A percentile compares a stretch with the other conserved stretches of the same genome.
phyloP scores from a whole-genome alignment of 1,139 yeast genomes.

The Yamadazyma dushanensis region DNA sequence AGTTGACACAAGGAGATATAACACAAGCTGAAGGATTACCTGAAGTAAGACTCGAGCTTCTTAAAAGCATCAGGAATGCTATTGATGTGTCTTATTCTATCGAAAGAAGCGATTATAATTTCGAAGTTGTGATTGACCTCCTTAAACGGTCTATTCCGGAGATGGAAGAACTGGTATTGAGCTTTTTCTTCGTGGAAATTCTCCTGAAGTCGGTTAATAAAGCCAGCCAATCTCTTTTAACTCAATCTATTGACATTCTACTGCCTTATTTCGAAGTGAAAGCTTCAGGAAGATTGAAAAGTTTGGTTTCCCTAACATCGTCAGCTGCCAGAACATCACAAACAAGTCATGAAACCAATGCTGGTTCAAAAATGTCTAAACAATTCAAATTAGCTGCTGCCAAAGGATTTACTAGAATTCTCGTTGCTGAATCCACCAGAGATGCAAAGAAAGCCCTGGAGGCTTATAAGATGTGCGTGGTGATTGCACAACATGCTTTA shows the following conservation, averaged over 20 bases:
- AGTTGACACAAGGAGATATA: background rate
- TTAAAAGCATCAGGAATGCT: slow-evolving; percentile 46
- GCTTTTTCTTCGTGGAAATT: slow-evolving; percentile 30
- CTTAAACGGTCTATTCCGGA: slow-evolving; percentile 28
- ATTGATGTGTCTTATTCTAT: slow-evolving; percentile 35
- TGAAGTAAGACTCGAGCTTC: slow-evolving; percentile 38
- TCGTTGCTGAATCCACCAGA: slow-evolving; percentile 26
- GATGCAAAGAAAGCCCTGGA: slow-evolving; percentile 30
- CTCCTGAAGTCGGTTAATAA: slow-evolving; percentile 27
- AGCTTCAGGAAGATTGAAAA: slow-evolving; percentile 15
- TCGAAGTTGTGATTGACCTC: slow-evolving; percentile 32
- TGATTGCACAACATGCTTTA: slow-evolving; percentile 30
- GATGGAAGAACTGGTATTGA: slow-evolving; percentile 33
- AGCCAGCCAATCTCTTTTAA: slow-evolving; percentile 25
- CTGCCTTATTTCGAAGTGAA: slow-evolving; percentile 15
- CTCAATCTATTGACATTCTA: slow-evolving; percentile 21
- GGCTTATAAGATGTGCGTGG: slow-evolving; percentile 27
- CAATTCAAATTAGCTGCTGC: slow-evolving; percentile 26
- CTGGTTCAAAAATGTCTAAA: slow-evolving; percentile 2
- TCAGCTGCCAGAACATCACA: slow-evolving; percentile 14
- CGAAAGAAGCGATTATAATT: slow-evolving; percentile 23
- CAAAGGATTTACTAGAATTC: slow-evolving; percentile 32
- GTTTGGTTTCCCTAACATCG: slow-evolving; percentile 25
- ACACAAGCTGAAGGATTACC: slow-evolving; percentile 8
- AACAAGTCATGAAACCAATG: slow-evolving; percentile 7